Evolutionary conservation across 2,329 filamentous ascomycete genomes (phyloP).

Genomic region (Hypomyces perniciosus): DNA sequence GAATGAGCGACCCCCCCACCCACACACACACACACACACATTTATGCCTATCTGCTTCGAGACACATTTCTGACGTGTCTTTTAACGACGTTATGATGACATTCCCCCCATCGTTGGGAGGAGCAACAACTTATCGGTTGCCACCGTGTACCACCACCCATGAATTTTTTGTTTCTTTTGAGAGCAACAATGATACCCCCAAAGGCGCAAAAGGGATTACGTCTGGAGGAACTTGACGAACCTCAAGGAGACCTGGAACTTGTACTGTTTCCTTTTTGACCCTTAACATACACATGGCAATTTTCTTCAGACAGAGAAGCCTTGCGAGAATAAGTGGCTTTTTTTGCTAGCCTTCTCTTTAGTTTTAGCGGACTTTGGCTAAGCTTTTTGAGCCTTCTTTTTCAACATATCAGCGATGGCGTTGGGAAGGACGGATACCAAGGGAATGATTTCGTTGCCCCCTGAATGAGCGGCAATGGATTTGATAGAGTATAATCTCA

Average conservation of each 20-base stretch:
- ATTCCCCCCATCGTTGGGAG: neutral
- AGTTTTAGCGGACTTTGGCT: neutral
- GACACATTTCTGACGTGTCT: neutral
- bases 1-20: constrained; percentile 15
- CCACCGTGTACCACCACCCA: neutral
- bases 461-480: no score
- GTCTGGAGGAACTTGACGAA: neutral
- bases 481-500: constrained; percentile 1
- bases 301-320: no score
- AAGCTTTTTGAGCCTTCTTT: neutral
- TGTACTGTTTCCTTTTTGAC: neutral
- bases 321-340: neutral
- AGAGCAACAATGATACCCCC: constrained; percentile 13
- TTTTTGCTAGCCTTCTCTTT: neutral
- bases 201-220: neutral
- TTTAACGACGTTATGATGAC: constrained; percentile 4
- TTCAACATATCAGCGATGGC: constrained; percentile 1
- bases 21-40: neutral
- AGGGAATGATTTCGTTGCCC: neutral
- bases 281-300: no score
- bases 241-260: neutral
- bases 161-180: constrained; percentile 2
- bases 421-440: constrained; percentile 8
- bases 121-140: neutral
- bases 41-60: neutral